Base-by-base conservation (phyloP, 352 stramenopile genomes). In the Chrysophaeum taylorii region DNA sequence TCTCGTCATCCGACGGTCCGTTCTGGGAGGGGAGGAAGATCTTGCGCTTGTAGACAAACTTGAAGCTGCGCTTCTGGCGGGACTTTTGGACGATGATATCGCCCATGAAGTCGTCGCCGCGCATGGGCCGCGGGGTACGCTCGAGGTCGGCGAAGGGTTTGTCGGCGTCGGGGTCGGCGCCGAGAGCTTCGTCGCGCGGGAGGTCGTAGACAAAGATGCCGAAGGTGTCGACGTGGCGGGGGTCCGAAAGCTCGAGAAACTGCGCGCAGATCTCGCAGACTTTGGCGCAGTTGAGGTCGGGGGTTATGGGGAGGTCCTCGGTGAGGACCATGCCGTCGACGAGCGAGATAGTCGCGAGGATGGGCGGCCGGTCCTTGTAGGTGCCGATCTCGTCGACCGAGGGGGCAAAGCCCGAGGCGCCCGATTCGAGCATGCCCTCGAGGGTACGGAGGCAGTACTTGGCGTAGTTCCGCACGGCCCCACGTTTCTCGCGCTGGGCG, bases 331-430 rank as follows among this genome's bases (percentile, higher is more conserved):
- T 92, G 9, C 90, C 90, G 68, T 97, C 92, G 1, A 97, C 79
- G 16, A 97, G 71, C 77, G 96, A 87, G 70, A 97, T 94, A 29
- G 84, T 93, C 0, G 88, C 89, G 7, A 97, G 78, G 72, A 97
- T 94, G 4, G 90, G 91, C 33, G 88, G 88, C n/a, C 90, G 79
- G 7, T 91, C 85, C 78, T 96, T 92, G 72, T 95, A 96, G 4
- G 89, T 85, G 39, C 84, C 80, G 63, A 97, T 96, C 75, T 97
- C 91, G 50, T 94, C 88, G 35, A 96, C 86, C 33, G 81, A 93
- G 5, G 91, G 91, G 45, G 96, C 90, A 61, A 96, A 96, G n/a
- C 89, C 91, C n/a, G 85, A 92, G 0, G 88, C 79, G 18, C 89
- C 89, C 29, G 89, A 82, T 27, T 85, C 82, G 16, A 96, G 77